Evolutionary conservation across 75 land plant species (phyloP).

Genomic region (Adiantum capillusveneris): DNA sequence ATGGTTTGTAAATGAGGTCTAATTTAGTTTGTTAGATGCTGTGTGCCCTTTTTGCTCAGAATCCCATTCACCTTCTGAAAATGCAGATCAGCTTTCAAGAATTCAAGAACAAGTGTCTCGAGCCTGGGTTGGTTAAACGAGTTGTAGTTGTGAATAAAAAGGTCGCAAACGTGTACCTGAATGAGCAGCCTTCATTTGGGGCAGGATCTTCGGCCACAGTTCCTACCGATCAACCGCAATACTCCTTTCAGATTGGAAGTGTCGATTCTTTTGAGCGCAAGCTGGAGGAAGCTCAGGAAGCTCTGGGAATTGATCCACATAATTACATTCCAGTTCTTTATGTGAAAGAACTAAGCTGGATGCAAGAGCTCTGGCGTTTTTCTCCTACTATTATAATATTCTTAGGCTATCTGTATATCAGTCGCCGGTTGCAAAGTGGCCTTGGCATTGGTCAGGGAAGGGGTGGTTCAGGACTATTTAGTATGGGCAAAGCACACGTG

Average conservation of each 20-base stretch:
- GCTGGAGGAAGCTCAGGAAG: constrained; percentile 77
- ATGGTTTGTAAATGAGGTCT: too few relatives aligned
- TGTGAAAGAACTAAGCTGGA: constrained; percentile 63
- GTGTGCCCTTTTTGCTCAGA: too few relatives aligned
- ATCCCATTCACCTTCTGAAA: too few relatives aligned
- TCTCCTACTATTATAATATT: constrained; percentile 54
- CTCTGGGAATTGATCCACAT: constrained; percentile 67
- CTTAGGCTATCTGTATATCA: constrained; percentile 39
- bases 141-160: constrained; percentile 88
- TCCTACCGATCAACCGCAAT: constrained; percentile 54
- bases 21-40: too few relatives aligned
- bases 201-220: constrained; percentile 1
- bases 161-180: constrained; percentile 90
- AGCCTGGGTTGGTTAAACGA: constrained; percentile 89
- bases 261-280: constrained; percentile 85
- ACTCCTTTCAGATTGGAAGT: constrained; percentile 71
- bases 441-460: constrained; percentile 56
- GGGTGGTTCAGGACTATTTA: constrained; percentile 70
- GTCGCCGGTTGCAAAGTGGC: constrained; percentile 64
- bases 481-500: constrained; percentile 68
- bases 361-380: constrained; percentile 52
- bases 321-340: constrained; percentile 88
- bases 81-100: constrained; percentile 99
- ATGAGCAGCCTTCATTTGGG: constrained; percentile 15
- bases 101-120: constrained; percentile 89